These are phyloP conservation scores for Amylostereum chailletii DNA, from an alignment of 1,284 basidiomycete species.

Conservation along the genomic window DNA sequence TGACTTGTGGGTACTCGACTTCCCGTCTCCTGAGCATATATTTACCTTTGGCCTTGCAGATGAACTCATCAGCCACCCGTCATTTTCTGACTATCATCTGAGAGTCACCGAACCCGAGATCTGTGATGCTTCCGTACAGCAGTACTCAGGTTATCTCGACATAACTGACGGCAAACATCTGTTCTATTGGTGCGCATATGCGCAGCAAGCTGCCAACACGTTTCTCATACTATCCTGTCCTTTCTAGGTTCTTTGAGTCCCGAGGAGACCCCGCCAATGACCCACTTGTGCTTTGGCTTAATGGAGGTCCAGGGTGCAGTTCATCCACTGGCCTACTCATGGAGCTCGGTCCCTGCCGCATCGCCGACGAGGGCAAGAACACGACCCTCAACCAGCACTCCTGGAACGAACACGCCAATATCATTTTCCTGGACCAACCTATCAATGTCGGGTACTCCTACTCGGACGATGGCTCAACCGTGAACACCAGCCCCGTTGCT, in stretches of 20 bases:
- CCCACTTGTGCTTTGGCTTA: slow-evolving; percentile 85
- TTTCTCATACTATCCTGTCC: background rate
- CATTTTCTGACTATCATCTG: slow-evolving; percentile 62
- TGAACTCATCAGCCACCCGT: slow-evolving; percentile 68
- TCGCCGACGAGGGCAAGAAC: slow-evolving; percentile 59
- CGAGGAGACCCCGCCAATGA: slow-evolving; percentile 65
- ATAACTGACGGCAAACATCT: slow-evolving; percentile 80
- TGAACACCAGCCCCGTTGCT: slow-evolving; percentile 66
- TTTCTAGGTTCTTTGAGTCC: slow-evolving; percentile 75
- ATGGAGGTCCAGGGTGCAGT: slow-evolving; percentile 76
- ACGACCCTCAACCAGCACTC: slow-evolving; percentile 58
- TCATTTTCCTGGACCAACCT: slow-evolving; percentile 83
- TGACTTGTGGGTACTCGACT: slow-evolving; percentile 42
- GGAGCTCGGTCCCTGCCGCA: slow-evolving; percentile 81
- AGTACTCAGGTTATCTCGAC: slow-evolving; percentile 87
- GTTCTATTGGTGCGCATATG: slow-evolving; percentile 69
- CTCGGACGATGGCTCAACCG: slow-evolving; percentile 58
- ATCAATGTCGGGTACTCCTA: slow-evolving; percentile 89
- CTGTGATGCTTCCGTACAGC: slow-evolving; percentile 79
- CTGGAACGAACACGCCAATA: slow-evolving; percentile 31
- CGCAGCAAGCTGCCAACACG: slow-evolving; percentile 5
- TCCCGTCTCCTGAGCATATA: background rate
- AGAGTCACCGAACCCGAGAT: slow-evolving; percentile 67
- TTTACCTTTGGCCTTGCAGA: slow-evolving; percentile 31
- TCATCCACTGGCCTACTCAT: slow-evolving; percentile 77